phyloP scores from a whole-genome alignment of 192 early-diverging fungal species.

The Linnemannia zychae region DNA sequence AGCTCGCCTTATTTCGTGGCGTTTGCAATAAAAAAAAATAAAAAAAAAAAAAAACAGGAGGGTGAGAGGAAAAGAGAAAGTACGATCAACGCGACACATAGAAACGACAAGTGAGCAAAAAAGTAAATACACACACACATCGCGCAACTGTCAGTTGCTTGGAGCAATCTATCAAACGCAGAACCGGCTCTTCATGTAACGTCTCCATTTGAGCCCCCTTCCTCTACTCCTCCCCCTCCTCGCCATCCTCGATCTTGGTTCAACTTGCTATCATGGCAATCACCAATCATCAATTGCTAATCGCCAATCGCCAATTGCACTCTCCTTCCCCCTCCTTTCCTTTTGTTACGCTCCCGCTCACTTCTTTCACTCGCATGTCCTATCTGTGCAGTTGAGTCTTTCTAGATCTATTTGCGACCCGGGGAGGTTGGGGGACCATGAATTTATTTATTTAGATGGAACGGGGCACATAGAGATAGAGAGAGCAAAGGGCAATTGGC shows the following conservation, averaged over 20 bases:
- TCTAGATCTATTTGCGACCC: background rate
- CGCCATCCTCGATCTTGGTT: background rate
- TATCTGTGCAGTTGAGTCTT: background rate
- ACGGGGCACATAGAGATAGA: background rate
- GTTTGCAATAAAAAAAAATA: too few species aligned
- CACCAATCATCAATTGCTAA: background rate
- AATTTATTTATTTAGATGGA: slow-evolving; percentile 3
- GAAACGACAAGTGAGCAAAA: background rate
- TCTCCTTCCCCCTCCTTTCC: background rate
- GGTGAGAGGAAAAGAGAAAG: background rate
- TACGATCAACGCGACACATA: background rate
- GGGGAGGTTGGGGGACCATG: background rate
- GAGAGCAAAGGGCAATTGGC: background rate
- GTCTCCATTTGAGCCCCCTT: background rate
- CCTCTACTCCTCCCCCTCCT: background rate
- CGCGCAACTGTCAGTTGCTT: background rate
- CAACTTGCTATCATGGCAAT: background rate
- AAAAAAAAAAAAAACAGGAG: background rate
- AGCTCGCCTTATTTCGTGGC: background rate
- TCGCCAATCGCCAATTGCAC: background rate
- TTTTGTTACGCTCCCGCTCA: background rate
- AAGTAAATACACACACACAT: too few species aligned
- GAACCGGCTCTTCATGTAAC: background rate
- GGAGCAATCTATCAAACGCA: background rate
- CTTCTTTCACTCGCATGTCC: background rate